A percentile compares a stretch with the other conserved stretches of the same genome.
Evolutionary conservation across 2,329 filamentous ascomycete species (phyloP).

Genomic region (Ascochyta clinopodiicola): DNA sequence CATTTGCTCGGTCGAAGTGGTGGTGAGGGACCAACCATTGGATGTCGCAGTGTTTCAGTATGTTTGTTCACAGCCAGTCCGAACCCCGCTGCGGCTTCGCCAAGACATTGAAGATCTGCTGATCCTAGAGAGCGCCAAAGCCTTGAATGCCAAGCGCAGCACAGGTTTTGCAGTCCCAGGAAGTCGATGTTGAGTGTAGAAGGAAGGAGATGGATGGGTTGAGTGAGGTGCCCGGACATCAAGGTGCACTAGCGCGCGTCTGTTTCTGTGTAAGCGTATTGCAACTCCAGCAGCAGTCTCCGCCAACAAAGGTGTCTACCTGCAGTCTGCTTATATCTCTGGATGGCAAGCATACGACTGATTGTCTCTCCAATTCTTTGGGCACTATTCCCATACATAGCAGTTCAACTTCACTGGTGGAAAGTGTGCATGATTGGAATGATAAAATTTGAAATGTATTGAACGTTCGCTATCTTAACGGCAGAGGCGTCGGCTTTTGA

Average conservation of each 20-base stretch:
- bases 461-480: slow-evolving; percentile 11
- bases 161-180: background rate
- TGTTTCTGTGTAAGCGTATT: no score
- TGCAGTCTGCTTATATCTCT: no score
- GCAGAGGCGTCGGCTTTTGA: slow-evolving; percentile 16
- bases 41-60: slow-evolving; percentile 8
- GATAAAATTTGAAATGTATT: background rate
- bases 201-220: background rate
- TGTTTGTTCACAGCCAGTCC: slow-evolving; percentile 1
- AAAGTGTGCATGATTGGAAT: no score
- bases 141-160: background rate
- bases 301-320: no score
- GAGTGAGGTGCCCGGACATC: slow-evolving; percentile 1
- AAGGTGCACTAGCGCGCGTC: slow-evolving; percentile 3
- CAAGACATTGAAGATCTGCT: background rate
- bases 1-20: background rate
- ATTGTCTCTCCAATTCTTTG: no score
- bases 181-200: background rate
- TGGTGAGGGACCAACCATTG: slow-evolving; percentile 2
- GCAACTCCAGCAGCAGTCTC: no score
- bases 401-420: no score
- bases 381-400: no score
- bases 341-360: no score
- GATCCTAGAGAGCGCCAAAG: background rate
- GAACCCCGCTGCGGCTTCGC: background rate